These are phyloP conservation scores for Porogramme epimiltina DNA, from an alignment of 1,284 basidiomycete species.

Conservation along the genomic window DNA sequence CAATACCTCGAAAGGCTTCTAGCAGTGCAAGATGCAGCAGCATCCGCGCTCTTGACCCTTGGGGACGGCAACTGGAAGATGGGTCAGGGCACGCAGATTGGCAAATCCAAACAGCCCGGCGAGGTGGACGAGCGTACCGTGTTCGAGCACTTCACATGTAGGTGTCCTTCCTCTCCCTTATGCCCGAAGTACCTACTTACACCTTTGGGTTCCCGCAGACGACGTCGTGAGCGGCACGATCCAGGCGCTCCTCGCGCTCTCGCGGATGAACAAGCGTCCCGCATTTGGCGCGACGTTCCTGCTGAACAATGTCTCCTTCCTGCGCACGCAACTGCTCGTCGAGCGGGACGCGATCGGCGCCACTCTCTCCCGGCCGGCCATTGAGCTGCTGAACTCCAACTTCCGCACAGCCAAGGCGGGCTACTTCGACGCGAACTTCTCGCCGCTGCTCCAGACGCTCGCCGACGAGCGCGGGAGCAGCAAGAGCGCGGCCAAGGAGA, in stretches of 20 bases:
- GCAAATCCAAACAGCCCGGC: constrained; percentile 45
- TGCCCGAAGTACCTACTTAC: not conserved
- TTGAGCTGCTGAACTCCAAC: constrained; percentile 63
- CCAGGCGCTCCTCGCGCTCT: constrained; percentile 58
- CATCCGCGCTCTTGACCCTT: constrained; percentile 61
- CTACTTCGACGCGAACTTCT: constrained; percentile 81
- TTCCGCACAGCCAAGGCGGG: constrained; percentile 78
- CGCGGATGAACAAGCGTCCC: constrained; percentile 63
- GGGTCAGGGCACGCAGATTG: constrained; percentile 75
- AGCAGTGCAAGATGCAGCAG: constrained; percentile 65
- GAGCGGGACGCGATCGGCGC: constrained; percentile 44
- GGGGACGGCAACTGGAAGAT: constrained; percentile 89
- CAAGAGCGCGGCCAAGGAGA: constrained; percentile 72
- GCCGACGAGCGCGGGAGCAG: constrained; percentile 66
- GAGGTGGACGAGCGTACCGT: constrained; percentile 61
- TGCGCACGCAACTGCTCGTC: constrained; percentile 59
- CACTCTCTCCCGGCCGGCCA: constrained; percentile 61
- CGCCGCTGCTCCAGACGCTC: constrained; percentile 70
- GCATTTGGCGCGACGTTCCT: constrained; percentile 75
- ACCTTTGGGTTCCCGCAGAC: constrained; percentile 40
- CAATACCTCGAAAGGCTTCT: constrained; percentile 70
- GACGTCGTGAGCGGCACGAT: constrained; percentile 69
- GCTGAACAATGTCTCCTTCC: constrained; percentile 74
- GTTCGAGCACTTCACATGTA: constrained; percentile 75
- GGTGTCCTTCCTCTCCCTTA: constrained; percentile 31